Percentiles rank a stretch among this genome's conserved stretches.
Conservation (phyloP, 305 asterid species). For the Striga hermonthica region DNA sequence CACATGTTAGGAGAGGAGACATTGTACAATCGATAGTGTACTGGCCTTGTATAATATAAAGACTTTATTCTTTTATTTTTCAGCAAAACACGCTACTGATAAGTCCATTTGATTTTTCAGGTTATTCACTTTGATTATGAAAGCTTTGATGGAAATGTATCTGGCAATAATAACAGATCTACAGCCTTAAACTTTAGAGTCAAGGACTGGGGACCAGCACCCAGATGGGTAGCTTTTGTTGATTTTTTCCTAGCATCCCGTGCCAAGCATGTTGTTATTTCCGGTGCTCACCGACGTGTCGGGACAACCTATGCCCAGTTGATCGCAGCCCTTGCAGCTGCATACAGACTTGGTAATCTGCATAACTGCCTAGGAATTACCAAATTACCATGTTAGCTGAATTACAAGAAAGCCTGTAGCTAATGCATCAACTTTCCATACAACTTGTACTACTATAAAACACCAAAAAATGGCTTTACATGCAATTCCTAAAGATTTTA, state of each 20-base stretch:
- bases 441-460: background rate
- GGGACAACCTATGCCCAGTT: constrained; percentile 90
- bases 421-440: no score
- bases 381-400: no score
- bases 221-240: constrained; percentile 98
- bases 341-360: constrained; percentile 62
- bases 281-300: constrained; percentile 95
- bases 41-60: no score
- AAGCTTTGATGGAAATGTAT: constrained; percentile 54
- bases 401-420: background rate
- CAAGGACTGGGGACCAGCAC: constrained; percentile 97
- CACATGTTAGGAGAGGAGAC: no score
- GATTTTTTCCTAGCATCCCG: constrained; percentile 97
- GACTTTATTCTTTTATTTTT: no score
- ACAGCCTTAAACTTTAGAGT: constrained; percentile 52
- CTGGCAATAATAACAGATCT: constrained; percentile 36
- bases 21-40: no score
- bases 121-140: constrained; percentile 75
- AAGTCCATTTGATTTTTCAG: constrained; percentile 36
- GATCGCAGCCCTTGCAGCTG: constrained; percentile 90
- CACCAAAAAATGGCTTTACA: background rate
- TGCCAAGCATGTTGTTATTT: constrained; percentile 67
- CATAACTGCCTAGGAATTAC: constrained; percentile 14
- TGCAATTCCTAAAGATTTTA: constrained; percentile 1
- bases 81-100: no score